Percentiles rank a stretch among this genome's conserved stretches.
Conservation (phyloP, 768 basidiomycete species). For the Russula vinacea region DNA sequence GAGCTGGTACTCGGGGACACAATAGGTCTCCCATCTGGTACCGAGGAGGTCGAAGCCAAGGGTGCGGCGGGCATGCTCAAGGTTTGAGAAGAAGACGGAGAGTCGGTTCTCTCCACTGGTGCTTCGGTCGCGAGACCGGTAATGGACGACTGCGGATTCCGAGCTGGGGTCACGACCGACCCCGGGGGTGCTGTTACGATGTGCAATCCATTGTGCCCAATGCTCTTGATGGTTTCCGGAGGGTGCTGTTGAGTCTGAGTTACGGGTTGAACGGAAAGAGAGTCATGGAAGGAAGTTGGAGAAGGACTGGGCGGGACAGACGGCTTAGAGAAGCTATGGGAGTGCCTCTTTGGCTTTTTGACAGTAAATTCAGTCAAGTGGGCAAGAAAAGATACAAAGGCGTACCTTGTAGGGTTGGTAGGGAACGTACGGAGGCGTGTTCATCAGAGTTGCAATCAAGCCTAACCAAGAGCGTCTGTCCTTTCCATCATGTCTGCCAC, state of each 20-base stretch:
- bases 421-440: slow-evolving; percentile 39
- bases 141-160: background rate
- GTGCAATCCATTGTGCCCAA: background rate
- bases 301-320: slow-evolving; percentile 21
- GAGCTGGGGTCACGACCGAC: background rate
- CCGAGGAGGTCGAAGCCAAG: background rate
- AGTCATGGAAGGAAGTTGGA: slow-evolving; percentile 5
- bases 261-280: slow-evolving; percentile 2
- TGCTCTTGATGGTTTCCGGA: background rate
- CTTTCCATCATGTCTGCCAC: slow-evolving; percentile 58
- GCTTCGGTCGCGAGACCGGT: background rate
- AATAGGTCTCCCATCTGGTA: background rate
- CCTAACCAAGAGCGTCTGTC: background rate
- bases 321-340: slow-evolving; percentile 40
- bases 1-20: slow-evolving; percentile 14
- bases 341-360: slow-evolving; percentile 48
- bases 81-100: background rate
- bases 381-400: slow-evolving; percentile 1
- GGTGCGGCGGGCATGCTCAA: background rate
- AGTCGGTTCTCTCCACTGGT: background rate
- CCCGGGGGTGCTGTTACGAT: background rate
- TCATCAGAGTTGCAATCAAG: slow-evolving; percentile 31
- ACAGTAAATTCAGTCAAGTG: slow-evolving; percentile 2
- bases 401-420: slow-evolving; percentile 51
- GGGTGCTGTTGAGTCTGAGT: background rate